These are phyloP conservation scores for Aspergillus kassunensis DNA, from an alignment of 495 filamentous ascomycete genomes.

Conservation along the genomic window DNA sequence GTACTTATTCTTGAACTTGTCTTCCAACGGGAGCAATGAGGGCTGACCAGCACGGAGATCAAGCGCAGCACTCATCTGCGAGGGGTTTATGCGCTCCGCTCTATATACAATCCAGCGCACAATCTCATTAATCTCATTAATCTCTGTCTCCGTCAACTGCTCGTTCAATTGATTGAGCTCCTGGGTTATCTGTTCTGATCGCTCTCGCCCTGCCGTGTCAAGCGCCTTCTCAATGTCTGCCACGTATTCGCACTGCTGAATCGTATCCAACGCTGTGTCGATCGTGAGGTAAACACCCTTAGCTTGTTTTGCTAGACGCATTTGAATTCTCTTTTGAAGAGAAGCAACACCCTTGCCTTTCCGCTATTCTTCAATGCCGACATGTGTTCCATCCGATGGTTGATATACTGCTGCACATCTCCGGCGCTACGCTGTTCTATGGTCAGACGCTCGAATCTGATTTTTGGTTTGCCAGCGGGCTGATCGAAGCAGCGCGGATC, in stretches of 20 bases:
- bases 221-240: not conserved
- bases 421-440: not conserved
- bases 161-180: not conserved
- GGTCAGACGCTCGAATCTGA: not conserved
- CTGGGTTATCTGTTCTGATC: not conserved
- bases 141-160: not conserved
- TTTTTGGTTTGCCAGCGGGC: not conserved
- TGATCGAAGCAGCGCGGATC: not conserved
- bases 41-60: not conserved
- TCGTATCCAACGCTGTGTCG: not conserved
- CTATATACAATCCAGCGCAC: not conserved
- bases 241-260: not conserved
- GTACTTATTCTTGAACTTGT: constrained; percentile 1
- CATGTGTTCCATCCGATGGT: not conserved
- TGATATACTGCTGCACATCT: not conserved
- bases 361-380: not conserved
- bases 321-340: not conserved
- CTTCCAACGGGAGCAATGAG: not conserved
- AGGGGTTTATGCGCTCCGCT: not conserved
- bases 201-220: not conserved
- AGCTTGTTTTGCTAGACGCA: not conserved
- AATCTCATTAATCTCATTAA: constrained; percentile 1
- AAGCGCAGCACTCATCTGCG: not conserved
- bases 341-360: not conserved
- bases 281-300: not conserved